A percentile compares a stretch with the other conserved stretches of the same genome.
phyloP scores from a whole-genome alignment of 768 basidiomycete genomes.

The Lentinula guzmanii region DNA sequence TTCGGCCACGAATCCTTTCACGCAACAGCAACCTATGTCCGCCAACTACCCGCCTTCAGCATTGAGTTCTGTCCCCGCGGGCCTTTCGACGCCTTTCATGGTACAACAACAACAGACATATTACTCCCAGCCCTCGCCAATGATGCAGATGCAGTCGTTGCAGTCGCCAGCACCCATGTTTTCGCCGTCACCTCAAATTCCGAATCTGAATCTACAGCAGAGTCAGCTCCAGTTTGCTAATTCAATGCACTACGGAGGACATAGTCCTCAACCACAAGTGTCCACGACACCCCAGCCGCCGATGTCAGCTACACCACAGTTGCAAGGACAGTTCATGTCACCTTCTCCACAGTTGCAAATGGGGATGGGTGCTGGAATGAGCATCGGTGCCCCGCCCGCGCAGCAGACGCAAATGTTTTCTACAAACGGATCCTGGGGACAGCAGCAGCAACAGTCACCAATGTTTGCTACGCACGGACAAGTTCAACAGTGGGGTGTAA shows the following conservation, averaged over 20 bases:
- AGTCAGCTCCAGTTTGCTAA: background rate
- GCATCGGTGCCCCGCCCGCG: conserved; percentile 2
- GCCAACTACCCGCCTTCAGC: background rate
- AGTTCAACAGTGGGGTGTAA: conserved; percentile 28
- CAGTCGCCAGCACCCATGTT: conserved; percentile 14
- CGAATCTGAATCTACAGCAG: conserved; percentile 4
- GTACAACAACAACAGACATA: conserved; percentile 20
- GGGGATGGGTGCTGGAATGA: background rate
- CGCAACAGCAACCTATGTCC: conserved; percentile 10
- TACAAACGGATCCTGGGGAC: conserved; percentile 5
- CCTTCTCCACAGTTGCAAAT: conserved; percentile 20
- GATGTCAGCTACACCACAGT: conserved; percentile 21
- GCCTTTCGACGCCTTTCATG: conserved; percentile 18
- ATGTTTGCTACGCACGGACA: conserved; percentile 8
- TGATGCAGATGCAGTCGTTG: conserved; percentile 11
- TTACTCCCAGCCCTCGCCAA: conserved; percentile 5
- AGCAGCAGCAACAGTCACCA: conserved; percentile 8
- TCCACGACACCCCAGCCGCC: conserved; percentile 15
- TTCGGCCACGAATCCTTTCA: conserved; percentile 10
- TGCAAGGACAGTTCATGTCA: conserved; percentile 20
- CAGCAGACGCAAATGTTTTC: conserved; percentile 14
- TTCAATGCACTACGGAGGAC: conserved; percentile 26
- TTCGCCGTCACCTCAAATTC: conserved; percentile 16
- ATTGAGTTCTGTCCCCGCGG: background rate
- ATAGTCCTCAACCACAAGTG: conserved; percentile 28